A percentile compares a stretch with the other conserved stretches of the same genome.
Conservation (phyloP, 139 green algal species). For the Desmodesmus armatus region DNA sequence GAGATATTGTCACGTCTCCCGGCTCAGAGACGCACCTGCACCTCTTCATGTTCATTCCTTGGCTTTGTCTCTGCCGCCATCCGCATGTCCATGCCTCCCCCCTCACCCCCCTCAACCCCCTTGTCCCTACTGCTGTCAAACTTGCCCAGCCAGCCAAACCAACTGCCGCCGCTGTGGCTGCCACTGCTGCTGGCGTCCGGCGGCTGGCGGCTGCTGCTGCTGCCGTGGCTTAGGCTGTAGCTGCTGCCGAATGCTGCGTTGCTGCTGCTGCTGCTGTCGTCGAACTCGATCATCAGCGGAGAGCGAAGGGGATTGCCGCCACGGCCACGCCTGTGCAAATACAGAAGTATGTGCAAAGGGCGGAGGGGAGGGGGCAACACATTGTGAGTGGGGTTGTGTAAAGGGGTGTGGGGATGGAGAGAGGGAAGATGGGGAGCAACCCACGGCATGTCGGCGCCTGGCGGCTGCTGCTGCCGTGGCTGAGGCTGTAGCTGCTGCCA, state of each 20-base stretch:
- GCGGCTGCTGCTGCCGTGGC: slow-evolving; percentile 14
- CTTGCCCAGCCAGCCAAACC: slow-evolving; percentile 45
- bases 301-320: not conserved
- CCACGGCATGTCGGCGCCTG: no score
- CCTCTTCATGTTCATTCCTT: slow-evolving; percentile 43
- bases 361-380: not conserved
- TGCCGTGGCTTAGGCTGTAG: slow-evolving; percentile 18
- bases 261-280: not conserved
- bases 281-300: no score
- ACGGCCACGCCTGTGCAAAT: not conserved
- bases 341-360: not conserved
- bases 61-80: slow-evolving; percentile 12
- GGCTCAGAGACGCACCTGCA: slow-evolving; percentile 65
- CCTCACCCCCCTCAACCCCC: not conserved
- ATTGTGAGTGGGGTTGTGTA: no score
- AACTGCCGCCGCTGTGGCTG: slow-evolving; percentile 22
- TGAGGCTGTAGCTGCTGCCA: slow-evolving; percentile 7
- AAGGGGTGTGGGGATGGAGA: no score
- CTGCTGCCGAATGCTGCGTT: slow-evolving; percentile 12
- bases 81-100: not conserved
- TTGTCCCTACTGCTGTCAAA: slow-evolving; percentile 16
- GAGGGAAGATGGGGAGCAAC: no score
- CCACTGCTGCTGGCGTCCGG: slow-evolving; percentile 1
- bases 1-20: slow-evolving; percentile 7
- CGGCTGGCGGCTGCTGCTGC: slow-evolving; percentile 23